Conservation (phyloP, 2,329 filamentous ascomycete genomes). For the Scorias spongiosa region DNA sequence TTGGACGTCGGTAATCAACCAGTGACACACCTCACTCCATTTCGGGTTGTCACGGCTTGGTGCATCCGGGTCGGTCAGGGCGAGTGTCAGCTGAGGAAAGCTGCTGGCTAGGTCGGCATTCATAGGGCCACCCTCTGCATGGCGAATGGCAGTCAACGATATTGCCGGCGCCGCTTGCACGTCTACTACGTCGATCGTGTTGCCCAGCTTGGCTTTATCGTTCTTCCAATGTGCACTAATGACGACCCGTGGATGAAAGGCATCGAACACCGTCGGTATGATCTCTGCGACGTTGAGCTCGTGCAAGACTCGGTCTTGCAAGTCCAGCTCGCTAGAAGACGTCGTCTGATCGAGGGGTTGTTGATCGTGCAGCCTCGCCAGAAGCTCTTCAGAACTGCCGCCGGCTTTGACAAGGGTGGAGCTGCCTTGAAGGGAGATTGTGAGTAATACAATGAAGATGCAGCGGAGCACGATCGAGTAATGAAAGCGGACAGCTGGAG, state of each 20-base stretch:
- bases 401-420: too few species aligned
- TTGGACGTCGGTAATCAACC: conserved; percentile 24
- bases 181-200: conserved; percentile 33
- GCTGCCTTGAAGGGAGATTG: too few species aligned
- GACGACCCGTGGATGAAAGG: conserved; percentile 40
- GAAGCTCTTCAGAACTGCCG: too few species aligned
- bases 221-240: conserved; percentile 33
- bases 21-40: conserved; percentile 45
- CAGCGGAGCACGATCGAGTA: too few species aligned
- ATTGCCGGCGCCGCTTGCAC: conserved; percentile 29
- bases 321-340: background rate
- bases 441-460: too few species aligned
- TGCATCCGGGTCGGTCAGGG: conserved; percentile 45
- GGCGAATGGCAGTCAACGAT: conserved; percentile 4
- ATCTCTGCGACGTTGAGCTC: conserved; percentile 18
- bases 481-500: too few species aligned
- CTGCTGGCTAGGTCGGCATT: background rate
- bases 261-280: conserved; percentile 36
- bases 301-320: background rate
- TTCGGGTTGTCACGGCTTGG: conserved; percentile 37
- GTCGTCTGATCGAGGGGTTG: too few species aligned
- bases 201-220: conserved; percentile 36
- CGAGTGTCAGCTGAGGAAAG: conserved; percentile 28
- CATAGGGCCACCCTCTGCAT: background rate
- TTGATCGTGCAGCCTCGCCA: too few species aligned